phyloP scores from a whole-genome alignment of 2,329 filamentous ascomycete species.

The Alternaria brassicicola region DNA sequence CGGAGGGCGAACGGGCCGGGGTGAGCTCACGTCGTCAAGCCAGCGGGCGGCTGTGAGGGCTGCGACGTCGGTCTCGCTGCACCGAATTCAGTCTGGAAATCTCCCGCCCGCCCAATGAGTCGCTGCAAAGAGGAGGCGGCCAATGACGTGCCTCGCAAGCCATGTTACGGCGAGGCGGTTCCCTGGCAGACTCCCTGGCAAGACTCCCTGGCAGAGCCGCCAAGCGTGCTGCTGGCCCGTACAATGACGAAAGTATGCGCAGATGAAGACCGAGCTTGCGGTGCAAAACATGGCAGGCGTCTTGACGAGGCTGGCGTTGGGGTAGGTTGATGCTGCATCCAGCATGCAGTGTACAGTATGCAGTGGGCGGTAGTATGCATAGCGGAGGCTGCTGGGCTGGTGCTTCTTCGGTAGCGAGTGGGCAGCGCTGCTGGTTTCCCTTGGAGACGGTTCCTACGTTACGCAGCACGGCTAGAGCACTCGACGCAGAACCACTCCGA shows the following conservation, averaged over 20 bases:
- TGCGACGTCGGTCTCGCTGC: conserved; percentile 39
- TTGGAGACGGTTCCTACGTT: conserved; percentile 33
- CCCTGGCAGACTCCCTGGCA: conserved; percentile 30
- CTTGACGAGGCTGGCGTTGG: conserved; percentile 11
- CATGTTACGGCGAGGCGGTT: conserved; percentile 30
- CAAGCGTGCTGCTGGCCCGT: conserved; percentile 29
- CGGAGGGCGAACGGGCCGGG: conserved; percentile 39
- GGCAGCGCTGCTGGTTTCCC: conserved; percentile 24
- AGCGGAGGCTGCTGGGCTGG: background rate
- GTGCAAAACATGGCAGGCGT: conserved; percentile 1
- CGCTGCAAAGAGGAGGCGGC: conserved; percentile 26
- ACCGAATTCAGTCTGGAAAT: conserved; percentile 37
- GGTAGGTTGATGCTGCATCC: conserved; percentile 4
- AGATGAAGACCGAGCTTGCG: conserved; percentile 9
- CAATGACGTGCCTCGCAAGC: conserved; percentile 25
- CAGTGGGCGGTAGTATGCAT: background rate
- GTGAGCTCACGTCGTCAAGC: conserved; percentile 25
- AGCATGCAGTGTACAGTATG: background rate
- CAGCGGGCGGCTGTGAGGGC: conserved; percentile 18
- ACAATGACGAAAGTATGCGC: conserved; percentile 40
- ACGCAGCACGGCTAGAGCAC: conserved; percentile 22
- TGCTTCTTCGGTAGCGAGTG: conserved; percentile 20
- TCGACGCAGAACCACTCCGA: conserved; percentile 11
- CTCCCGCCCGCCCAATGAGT: conserved; percentile 39
- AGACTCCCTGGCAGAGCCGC: conserved; percentile 12